phyloP scores from a whole-genome alignment of 2,329 filamentous ascomycete species.

The Talaromyces rugulosus region DNA sequence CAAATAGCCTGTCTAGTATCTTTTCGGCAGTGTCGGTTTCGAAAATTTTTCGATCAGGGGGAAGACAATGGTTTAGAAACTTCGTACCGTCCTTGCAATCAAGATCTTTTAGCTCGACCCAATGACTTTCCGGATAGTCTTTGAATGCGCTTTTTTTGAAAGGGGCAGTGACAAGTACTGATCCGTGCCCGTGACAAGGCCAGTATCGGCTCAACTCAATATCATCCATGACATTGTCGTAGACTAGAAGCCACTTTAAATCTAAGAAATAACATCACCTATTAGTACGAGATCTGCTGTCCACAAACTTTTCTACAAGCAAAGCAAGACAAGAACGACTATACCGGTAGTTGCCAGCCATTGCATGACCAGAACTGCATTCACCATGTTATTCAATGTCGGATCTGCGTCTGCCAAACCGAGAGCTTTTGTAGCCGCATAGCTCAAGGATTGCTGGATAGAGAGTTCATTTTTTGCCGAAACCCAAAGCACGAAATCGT shows the following conservation, averaged over 20 bases:
- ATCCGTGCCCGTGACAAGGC: not conserved
- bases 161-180: not conserved
- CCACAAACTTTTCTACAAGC: not conserved
- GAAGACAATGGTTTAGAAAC: not conserved
- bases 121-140: not conserved
- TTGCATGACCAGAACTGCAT: not conserved
- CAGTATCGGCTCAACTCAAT: not conserved
- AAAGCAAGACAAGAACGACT: not conserved
- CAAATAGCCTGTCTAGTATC: not conserved
- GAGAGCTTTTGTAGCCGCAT: not conserved
- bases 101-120: not conserved
- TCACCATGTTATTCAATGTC: not conserved
- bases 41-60: not conserved
- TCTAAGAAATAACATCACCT: not conserved
- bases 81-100: not conserved
- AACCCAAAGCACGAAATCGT: not conserved
- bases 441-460: not conserved
- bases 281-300: not conserved
- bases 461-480: not conserved
- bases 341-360: not conserved
- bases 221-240: not conserved
- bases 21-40: not conserved
- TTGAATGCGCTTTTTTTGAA: not conserved
- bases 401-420: not conserved
- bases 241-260: not conserved